phyloP scores from a whole-genome alignment of 1,284 basidiomycete genomes.

The Earliella scabrosa region DNA sequence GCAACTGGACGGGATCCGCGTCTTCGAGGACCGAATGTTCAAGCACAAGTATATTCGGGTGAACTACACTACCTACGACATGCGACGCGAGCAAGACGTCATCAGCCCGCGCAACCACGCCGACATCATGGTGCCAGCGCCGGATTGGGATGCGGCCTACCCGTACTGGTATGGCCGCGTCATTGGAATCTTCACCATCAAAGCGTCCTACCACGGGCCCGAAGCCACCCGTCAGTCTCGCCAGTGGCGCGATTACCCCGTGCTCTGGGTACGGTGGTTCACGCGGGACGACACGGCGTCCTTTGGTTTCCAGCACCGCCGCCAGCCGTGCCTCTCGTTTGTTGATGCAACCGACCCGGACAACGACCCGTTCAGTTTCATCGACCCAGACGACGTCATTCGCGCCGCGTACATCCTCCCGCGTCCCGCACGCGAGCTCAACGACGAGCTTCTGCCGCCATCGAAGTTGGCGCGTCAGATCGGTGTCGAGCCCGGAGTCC shows the following conservation, averaged over 20 bases:
- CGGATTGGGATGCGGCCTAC: slow-evolving; percentile 25
- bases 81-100: slow-evolving; percentile 41
- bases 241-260: slow-evolving; percentile 26
- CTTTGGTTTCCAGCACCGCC: slow-evolving; percentile 1
- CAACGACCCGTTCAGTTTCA: slow-evolving; percentile 33
- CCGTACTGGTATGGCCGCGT: slow-evolving; percentile 29
- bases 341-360: slow-evolving; percentile 1
- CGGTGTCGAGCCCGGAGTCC: background rate
- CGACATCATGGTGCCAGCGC: slow-evolving; percentile 41
- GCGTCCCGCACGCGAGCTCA: slow-evolving; percentile 24
- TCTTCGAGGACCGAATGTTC: slow-evolving; percentile 37
- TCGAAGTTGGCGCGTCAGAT: slow-evolving; percentile 1
- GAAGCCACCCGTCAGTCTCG: too few relatives aligned
- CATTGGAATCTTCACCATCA: slow-evolving; percentile 29
- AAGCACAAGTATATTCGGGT: slow-evolving; percentile 35
- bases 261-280: slow-evolving; percentile 40
- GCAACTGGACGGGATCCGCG: slow-evolving; percentile 19
- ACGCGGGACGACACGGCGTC: background rate
- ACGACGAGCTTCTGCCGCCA: background rate
- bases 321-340: slow-evolving; percentile 1
- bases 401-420: slow-evolving; percentile 37
- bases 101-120: slow-evolving; percentile 39
- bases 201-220: too few relatives aligned
- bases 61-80: slow-evolving; percentile 51
- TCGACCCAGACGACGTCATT: slow-evolving; percentile 36